Evolutionary conservation across 2,329 filamentous ascomycete genomes (phyloP).

Genomic region (Aspergillus sp.): DNA sequence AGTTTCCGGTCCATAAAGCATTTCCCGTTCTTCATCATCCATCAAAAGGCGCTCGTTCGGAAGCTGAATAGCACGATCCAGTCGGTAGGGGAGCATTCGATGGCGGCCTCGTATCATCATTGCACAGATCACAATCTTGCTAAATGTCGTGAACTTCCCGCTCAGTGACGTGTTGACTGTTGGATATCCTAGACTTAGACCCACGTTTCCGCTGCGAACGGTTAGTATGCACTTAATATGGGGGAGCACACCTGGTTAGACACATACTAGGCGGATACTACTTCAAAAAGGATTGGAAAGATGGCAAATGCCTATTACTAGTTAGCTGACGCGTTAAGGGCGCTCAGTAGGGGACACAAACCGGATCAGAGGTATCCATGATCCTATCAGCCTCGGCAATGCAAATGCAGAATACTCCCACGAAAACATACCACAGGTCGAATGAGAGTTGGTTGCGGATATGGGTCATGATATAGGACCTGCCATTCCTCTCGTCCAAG

Average conservation of each 20-base stretch:
- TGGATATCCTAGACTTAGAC: conserved; percentile 25
- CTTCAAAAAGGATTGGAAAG: conserved; percentile 45
- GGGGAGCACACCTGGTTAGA: background rate
- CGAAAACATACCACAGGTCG: conserved; percentile 56
- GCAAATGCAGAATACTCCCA: conserved; percentile 50
- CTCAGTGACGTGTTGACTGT: conserved; percentile 21
- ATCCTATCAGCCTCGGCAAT: conserved; percentile 42
- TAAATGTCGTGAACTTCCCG: conserved; percentile 40
- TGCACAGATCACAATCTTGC: conserved; percentile 46
- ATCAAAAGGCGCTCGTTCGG: conserved; percentile 16
- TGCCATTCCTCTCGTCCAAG: conserved; percentile 16
- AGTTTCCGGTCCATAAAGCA: no score
- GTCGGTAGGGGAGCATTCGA: conserved; percentile 46
- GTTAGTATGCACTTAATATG: conserved; percentile 3
- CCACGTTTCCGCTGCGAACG: conserved; percentile 22
- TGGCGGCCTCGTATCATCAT: conserved; percentile 50
- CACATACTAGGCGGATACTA: conserved; percentile 32
- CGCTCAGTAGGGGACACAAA: no score
- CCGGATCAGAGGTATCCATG: conserved; percentile 4
- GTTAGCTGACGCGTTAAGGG: no score
- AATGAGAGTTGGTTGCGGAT: conserved; percentile 55
- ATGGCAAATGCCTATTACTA: conserved; percentile 41
- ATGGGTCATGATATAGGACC: conserved; percentile 44
- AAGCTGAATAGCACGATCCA: conserved; percentile 38
- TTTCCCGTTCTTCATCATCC: no score